Conservation (phyloP, 805 yeast genomes). For the Yamadazyma olivae region DNA sequence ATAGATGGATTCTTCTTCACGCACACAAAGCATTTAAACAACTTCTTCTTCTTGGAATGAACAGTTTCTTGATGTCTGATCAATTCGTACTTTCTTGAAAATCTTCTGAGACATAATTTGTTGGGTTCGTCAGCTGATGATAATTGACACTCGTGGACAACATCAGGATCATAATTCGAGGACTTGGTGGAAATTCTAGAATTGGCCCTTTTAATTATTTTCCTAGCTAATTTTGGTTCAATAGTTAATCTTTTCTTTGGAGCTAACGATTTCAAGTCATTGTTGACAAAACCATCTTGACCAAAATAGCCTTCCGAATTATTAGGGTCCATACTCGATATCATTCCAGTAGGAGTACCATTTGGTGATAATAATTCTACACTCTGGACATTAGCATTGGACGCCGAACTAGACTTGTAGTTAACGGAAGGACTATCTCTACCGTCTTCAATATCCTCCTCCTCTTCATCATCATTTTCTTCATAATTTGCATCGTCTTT, state of each 20-base stretch:
- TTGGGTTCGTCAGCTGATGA: conserved; percentile 43
- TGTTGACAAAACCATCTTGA: conserved; percentile 9
- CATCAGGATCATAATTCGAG: conserved; percentile 46
- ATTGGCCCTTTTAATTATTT: conserved; percentile 10
- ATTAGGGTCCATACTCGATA: background rate
- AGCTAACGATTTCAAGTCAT: conserved; percentile 6
- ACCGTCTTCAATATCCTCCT: background rate
- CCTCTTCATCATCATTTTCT: background rate
- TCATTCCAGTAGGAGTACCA: background rate
- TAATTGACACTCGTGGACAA: conserved; percentile 44
- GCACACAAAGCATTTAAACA: conserved; percentile 84
- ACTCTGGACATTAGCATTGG: background rate
- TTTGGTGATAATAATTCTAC: background rate
- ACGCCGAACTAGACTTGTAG: background rate
- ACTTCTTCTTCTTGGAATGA: conserved; percentile 83
- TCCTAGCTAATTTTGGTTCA: conserved; percentile 12
- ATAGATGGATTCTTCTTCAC: conserved; percentile 59
- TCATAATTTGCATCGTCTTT: conserved; percentile 1
- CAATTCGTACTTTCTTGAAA: conserved; percentile 75
- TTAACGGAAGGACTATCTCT: background rate
- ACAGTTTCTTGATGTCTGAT: conserved; percentile 96
- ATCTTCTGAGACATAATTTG: conserved; percentile 38
- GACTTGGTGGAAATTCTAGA: conserved; percentile 22
- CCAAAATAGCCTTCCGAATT: background rate
- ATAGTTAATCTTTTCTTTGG: conserved; percentile 9